Evolutionary conservation across 2,329 filamentous ascomycete species (phyloP).

Genomic region (Claviceps capensis): DNA sequence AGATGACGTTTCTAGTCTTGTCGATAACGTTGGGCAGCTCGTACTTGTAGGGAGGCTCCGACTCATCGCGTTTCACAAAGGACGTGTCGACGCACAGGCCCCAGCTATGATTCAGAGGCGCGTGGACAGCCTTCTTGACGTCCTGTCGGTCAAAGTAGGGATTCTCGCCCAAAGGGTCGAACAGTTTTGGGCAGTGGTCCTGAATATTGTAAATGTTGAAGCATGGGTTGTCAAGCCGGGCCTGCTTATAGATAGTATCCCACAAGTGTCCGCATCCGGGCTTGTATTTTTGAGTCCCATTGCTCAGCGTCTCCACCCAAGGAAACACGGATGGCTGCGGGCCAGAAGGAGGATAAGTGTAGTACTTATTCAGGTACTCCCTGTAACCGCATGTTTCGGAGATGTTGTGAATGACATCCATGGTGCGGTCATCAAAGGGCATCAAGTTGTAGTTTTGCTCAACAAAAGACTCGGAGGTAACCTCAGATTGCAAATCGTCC

Average conservation of each 20-base stretch:
- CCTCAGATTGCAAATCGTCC: constrained; percentile 26
- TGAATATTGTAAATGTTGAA: constrained; percentile 66
- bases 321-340: constrained; percentile 38
- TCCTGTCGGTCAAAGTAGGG: constrained; percentile 61
- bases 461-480: constrained; percentile 43
- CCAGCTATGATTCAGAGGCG: constrained; percentile 27
- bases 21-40: constrained; percentile 62
- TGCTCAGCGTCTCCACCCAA: constrained; percentile 21
- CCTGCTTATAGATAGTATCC: constrained; percentile 39
- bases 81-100: constrained; percentile 3
- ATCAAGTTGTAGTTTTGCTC: constrained; percentile 48
- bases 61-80: constrained; percentile 12
- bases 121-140: constrained; percentile 56
- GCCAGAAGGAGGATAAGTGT: constrained; percentile 55
- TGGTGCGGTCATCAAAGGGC: constrained; percentile 47
- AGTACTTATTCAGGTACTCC: constrained; percentile 43
- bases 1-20: constrained; percentile 55
- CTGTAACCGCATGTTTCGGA: constrained; percentile 48
- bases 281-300: constrained; percentile 17
- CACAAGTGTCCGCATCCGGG: constrained; percentile 44
- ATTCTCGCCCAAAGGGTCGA: constrained; percentile 58
- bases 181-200: constrained; percentile 56
- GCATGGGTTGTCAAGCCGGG: constrained; percentile 54
- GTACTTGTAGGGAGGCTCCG: constrained; percentile 34
- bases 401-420: constrained; percentile 34